Evolutionary conservation across 1,284 basidiomycete genomes (phyloP).

Genomic region (Fomitopsis pinicola): DNA sequence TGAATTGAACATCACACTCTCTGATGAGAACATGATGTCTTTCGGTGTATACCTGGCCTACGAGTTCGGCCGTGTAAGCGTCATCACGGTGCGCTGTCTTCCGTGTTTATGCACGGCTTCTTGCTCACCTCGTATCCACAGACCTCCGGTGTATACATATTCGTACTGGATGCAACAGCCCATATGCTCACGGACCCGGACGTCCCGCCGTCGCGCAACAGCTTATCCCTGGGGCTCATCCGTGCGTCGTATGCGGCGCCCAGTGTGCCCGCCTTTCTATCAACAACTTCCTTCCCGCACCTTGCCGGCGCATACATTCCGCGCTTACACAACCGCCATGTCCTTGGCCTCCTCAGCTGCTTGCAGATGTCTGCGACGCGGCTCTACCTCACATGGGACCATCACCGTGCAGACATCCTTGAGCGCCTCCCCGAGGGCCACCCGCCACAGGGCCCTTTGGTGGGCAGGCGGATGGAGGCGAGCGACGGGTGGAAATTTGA

Average conservation of each 20-base stretch:
- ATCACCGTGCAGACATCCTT: background rate
- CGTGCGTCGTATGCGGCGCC: constrained; percentile 4
- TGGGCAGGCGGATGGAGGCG: background rate
- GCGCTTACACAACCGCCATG: constrained; percentile 25
- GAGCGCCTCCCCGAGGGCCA: background rate
- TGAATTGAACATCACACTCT: constrained; percentile 36
- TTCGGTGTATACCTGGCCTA: constrained; percentile 48
- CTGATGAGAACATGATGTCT: constrained; percentile 7
- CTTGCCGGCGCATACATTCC: constrained; percentile 32
- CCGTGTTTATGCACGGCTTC: background rate
- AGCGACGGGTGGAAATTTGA: background rate
- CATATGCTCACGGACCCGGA: constrained; percentile 14
- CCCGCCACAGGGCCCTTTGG: background rate
- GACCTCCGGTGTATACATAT: constrained; percentile 35
- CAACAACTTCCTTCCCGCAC: constrained; percentile 17
- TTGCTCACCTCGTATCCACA: constrained; percentile 18
- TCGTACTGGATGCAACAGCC: constrained; percentile 19
- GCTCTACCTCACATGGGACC: constrained; percentile 24
- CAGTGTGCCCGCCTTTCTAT: background rate
- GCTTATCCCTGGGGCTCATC: constrained; percentile 9
- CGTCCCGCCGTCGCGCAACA: constrained; percentile 11
- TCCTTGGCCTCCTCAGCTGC: constrained; percentile 40
- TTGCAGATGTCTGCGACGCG: constrained; percentile 49
- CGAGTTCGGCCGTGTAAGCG: constrained; percentile 43
- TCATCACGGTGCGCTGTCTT: constrained; percentile 42